Conservation (phyloP, 2,329 filamentous ascomycete genomes). For the Claviceps monticola region DNA sequence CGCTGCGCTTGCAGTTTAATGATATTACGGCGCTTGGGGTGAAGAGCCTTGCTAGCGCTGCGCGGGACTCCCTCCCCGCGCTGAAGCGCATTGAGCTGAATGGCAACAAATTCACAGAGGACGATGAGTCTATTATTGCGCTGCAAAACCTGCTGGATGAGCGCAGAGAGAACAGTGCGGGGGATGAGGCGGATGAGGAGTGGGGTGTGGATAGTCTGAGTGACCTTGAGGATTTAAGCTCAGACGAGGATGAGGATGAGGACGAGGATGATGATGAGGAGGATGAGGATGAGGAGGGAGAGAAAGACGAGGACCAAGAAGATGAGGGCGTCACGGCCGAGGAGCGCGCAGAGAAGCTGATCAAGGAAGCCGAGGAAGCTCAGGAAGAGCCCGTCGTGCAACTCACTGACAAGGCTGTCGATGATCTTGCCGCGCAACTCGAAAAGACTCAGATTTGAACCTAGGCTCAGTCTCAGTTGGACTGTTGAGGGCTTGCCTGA, state of each 20-base stretch:
- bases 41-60: constrained; percentile 55
- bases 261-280: constrained; percentile 47
- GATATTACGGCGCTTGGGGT: constrained; percentile 73
- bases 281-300: constrained; percentile 26
- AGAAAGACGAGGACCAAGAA: constrained; percentile 53
- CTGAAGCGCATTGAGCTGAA: constrained; percentile 85
- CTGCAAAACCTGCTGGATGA: constrained; percentile 60
- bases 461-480: neutral
- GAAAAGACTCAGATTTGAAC: constrained; percentile 50
- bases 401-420: constrained; percentile 62
- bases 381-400: constrained; percentile 62
- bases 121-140: constrained; percentile 56
- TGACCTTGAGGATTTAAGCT: constrained; percentile 68
- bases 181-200: constrained; percentile 53
- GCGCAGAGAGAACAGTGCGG: constrained; percentile 61
- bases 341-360: constrained; percentile 53
- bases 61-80: constrained; percentile 53
- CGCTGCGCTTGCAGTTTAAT: constrained; percentile 80
- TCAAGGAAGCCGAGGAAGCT: constrained; percentile 56
- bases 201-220: constrained; percentile 80
- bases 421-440: constrained; percentile 62
- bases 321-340: constrained; percentile 48
- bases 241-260: constrained; percentile 55
- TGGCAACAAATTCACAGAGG: constrained; percentile 86
- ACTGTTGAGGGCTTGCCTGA: too few relatives aligned